Base-by-base conservation (phyloP, 2,329 filamentous ascomycete species). In the Beauveria varroae region DNA sequence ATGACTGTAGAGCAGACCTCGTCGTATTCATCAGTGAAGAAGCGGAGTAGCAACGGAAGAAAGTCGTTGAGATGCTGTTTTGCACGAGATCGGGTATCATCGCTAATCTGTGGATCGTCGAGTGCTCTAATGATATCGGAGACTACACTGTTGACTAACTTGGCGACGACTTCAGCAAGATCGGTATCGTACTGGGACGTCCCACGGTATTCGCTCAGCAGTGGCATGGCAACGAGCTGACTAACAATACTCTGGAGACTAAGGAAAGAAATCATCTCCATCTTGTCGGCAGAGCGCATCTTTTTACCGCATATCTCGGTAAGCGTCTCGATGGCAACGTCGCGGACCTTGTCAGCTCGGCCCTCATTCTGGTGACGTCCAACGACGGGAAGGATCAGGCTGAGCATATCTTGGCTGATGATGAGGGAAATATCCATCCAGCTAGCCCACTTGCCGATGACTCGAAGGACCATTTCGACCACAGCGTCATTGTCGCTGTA, bases 271-370 rank as follows among this genome's bases (percentile, higher is more conserved):
- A 99, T 96, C 81, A 99, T 87, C 69, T 96, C 89, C 68, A 96
- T 88, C 81, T 99, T 99, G 78, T 98, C 93, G 43, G 85, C 81
- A 1, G 92, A 82, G 69, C 91, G 91, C 95, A 99, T 99, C 80
- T 98, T 98, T 82, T 99, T 99, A 73, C 88, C 89, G 62, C 96
- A 90, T 67, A 96, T 96, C 76, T 99, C 93, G 5, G 91, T 96
- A 71, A 99, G 89, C 30, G 95, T 92, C 70, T 97, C 92, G 68
- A 98, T 91, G 57, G 95, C 93, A 20, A 92, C 89, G 76, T 96
- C 90, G 65, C 93, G 86, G 65, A 96, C 89, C 72, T 87, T 90
- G 71, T 96, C 91, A 75, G 89, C 80, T 71, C 82, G 74, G 69
- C 85, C 76, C 68, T 81, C 75, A 65, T 81, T 71, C 72, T 86